phyloP scores from a whole-genome alignment of 1,284 basidiomycete species.

The Hypsizygus ulmarius region DNA sequence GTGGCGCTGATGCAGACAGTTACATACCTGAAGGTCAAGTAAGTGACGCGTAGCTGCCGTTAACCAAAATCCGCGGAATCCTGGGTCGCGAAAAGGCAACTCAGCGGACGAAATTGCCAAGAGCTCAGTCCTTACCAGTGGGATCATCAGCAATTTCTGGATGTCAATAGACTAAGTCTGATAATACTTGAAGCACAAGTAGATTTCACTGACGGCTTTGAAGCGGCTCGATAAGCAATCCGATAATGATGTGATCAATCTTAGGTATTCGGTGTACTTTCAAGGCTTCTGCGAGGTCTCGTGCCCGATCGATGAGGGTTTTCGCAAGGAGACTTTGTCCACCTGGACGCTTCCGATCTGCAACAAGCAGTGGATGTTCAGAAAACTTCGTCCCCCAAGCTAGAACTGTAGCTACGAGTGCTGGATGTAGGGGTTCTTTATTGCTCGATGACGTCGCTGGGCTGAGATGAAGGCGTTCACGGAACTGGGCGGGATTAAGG shows the following conservation, averaged over 20 bases:
- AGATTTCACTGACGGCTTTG: slow-evolving; percentile 68
- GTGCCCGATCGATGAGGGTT: slow-evolving; percentile 73
- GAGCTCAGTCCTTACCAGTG: slow-evolving; percentile 40
- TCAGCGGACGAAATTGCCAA: neutral
- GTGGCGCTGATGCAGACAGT: slow-evolving; percentile 12
- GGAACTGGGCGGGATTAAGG: slow-evolving; percentile 76
- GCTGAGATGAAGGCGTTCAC: slow-evolving; percentile 56
- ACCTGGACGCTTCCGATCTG: slow-evolving; percentile 69
- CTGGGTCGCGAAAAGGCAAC: slow-evolving; percentile 34
- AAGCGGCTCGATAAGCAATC: slow-evolving; percentile 72
- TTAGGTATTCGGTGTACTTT: slow-evolving; percentile 82
- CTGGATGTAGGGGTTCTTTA: slow-evolving; percentile 56
- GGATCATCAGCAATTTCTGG: slow-evolving; percentile 67
- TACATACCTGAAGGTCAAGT: slow-evolving; percentile 66
- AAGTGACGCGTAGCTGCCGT: slow-evolving; percentile 73
- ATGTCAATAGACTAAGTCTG: slow-evolving; percentile 15
- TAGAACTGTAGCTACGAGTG: slow-evolving; percentile 82
- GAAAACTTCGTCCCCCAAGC: slow-evolving; percentile 93
- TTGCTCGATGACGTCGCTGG: slow-evolving; percentile 29
- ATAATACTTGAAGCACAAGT: slow-evolving; percentile 9
- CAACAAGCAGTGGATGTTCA: slow-evolving; percentile 77
- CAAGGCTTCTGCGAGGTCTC: slow-evolving; percentile 80
- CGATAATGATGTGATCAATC: slow-evolving; percentile 77
- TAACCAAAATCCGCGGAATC: slow-evolving; percentile 81
- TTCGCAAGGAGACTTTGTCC: slow-evolving; percentile 78